Conservation (phyloP, 164 flowering plant genomes). For the Vitis riparia region DNA sequence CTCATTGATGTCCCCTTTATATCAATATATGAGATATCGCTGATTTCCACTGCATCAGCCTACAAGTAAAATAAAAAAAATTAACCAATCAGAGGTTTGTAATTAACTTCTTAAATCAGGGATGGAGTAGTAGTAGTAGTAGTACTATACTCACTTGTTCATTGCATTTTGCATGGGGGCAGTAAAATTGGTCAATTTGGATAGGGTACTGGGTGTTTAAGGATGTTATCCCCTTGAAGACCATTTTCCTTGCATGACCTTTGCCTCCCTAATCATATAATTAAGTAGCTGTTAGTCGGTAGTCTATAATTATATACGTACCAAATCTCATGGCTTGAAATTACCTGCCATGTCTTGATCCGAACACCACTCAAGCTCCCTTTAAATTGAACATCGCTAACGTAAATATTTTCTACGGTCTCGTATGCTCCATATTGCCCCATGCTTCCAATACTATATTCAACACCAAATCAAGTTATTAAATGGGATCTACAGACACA, state of each 20-base stretch:
- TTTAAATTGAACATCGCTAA: constrained; percentile 7
- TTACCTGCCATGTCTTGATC: constrained; percentile 61
- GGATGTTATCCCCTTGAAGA: constrained; percentile 12
- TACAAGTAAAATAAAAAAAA: not conserved
- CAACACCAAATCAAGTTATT: too few species aligned
- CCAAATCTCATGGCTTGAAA: too few species aligned
- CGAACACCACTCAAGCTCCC: constrained; percentile 35
- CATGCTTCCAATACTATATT: constrained; percentile 25
- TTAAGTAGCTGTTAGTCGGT: too few species aligned
- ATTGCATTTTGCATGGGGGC: constrained; percentile 17
- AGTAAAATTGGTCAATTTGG: constrained; percentile 36
- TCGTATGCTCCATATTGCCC: constrained; percentile 17
- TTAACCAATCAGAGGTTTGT: too few species aligned
- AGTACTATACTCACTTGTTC: constrained; percentile 12
- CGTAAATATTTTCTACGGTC: constrained; percentile 18
- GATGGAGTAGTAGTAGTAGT: too few species aligned
- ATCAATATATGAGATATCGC: constrained; percentile 2
- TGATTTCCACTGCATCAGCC: constrained; percentile 13
- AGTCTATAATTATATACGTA: too few species aligned
- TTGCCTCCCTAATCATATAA: constrained; percentile 24
- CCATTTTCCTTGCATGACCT: constrained; percentile 23
- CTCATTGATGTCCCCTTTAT: constrained; percentile 12
- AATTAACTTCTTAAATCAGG: too few species aligned
- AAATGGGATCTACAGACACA: too few species aligned
- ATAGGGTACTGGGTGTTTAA: constrained; percentile 14